Conservation (phyloP, 2,329 filamentous ascomycete species). For the Teratosphaeria nubilosa region DNA sequence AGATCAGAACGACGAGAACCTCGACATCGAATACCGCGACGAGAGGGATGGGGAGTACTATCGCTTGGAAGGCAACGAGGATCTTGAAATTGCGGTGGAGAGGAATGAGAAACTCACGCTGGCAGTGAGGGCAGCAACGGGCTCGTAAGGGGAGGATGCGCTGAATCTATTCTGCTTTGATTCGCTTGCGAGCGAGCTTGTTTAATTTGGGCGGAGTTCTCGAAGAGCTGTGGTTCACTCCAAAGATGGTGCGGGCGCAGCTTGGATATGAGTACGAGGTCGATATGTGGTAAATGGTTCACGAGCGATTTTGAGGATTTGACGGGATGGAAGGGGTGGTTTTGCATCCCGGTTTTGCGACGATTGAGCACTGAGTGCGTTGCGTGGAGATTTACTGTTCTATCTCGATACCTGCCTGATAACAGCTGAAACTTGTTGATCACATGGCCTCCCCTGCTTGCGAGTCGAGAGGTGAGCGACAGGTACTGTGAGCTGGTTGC, state of each 20-base stretch:
- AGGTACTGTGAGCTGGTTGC: too few species aligned
- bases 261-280: not conserved
- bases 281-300: not conserved
- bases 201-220: not conserved
- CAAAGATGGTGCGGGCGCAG: not conserved
- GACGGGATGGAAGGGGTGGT: not conserved
- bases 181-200: not conserved
- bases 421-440: not conserved
- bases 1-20: conserved; percentile 35
- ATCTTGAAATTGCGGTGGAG: conserved; percentile 69
- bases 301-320: not conserved
- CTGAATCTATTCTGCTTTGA: not conserved
- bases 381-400: not conserved
- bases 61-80: conserved; percentile 65
- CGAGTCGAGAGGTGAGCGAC: not conserved
- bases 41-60: conserved; percentile 67
- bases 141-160: conserved; percentile 1
- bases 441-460: not conserved
- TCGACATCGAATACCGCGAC: conserved; percentile 78
- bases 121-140: conserved; percentile 26
- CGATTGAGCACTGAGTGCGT: not conserved
- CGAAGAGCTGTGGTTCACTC: not conserved
- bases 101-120: conserved; percentile 81
- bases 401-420: not conserved
- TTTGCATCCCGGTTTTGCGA: not conserved